These are phyloP conservation scores for Chrysoporthe austroafricana DNA, from an alignment of 2,329 filamentous ascomycete genomes.

Conservation along the genomic window DNA sequence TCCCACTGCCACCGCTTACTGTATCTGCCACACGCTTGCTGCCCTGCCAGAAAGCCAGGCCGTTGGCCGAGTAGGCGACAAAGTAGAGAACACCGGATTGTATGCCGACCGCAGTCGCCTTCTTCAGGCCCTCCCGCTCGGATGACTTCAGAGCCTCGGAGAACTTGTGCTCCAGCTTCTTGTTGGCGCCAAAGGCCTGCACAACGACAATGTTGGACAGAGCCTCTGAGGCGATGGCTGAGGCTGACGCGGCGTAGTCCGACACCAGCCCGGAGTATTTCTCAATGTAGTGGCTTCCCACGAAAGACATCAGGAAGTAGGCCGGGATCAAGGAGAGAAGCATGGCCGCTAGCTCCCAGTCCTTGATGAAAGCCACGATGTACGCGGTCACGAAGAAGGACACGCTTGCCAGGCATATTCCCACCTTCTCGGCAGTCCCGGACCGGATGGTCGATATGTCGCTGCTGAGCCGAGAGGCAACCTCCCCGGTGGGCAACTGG, in stretches of 20 bases:
- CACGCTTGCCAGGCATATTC: conserved; percentile 63
- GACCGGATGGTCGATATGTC: conserved; percentile 70
- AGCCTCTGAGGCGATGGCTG: conserved; percentile 65
- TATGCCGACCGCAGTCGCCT: conserved; percentile 57
- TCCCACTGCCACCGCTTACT: conserved; percentile 37
- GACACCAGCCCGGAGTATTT: conserved; percentile 57
- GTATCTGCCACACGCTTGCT: conserved; percentile 45
- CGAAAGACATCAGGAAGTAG: conserved; percentile 63
- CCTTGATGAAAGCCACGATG: conserved; percentile 68
- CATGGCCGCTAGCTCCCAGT: conserved; percentile 65
- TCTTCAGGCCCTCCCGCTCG: conserved; percentile 54
- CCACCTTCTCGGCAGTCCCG: conserved; percentile 73
- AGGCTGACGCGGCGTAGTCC: conserved; percentile 59
- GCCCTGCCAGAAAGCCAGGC: conserved; percentile 69
- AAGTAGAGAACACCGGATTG: conserved; percentile 69
- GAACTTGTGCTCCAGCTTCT: conserved; percentile 64
- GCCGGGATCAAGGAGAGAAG: conserved; percentile 66
- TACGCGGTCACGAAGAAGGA: conserved; percentile 73
- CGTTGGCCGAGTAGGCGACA: conserved; percentile 66
- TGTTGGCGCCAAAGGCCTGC: conserved; percentile 65
- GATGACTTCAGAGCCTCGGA: conserved; percentile 27
- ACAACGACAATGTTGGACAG: conserved; percentile 66
- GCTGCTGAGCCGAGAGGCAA: conserved; percentile 66
- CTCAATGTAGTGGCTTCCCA: conserved; percentile 59
- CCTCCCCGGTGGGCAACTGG: conserved; percentile 63